These are phyloP conservation scores for Blastomyces parvus DNA, from an alignment of 2,329 filamentous ascomycete genomes.

Conservation along the genomic window DNA sequence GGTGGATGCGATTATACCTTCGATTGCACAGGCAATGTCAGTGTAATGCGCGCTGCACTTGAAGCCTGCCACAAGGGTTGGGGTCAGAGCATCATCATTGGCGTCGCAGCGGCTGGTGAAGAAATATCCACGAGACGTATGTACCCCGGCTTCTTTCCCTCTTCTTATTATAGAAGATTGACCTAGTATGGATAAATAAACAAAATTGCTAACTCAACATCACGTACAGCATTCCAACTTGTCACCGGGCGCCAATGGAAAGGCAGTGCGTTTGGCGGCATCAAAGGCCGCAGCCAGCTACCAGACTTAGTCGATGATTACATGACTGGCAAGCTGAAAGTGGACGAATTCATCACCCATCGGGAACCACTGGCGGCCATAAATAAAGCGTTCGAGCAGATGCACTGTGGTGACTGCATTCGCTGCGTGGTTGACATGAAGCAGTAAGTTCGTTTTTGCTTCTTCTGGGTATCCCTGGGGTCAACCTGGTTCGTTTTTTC, in stretches of 20 bases:
- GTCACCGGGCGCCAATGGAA: conserved; percentile 97
- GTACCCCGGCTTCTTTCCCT: conserved; percentile 31
- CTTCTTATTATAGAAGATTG: background rate
- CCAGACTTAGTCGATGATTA: conserved; percentile 83
- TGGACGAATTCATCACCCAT: conserved; percentile 99
- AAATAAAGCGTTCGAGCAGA: conserved; percentile 81
- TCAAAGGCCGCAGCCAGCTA: conserved; percentile 93
- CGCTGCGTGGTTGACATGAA: conserved; percentile 74
- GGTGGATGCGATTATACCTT: conserved; percentile 98
- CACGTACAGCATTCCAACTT: conserved; percentile 74
- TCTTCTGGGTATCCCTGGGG: background rate
- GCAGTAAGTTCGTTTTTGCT: conserved; percentile 17
- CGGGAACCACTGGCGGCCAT: conserved; percentile 72
- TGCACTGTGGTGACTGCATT: conserved; percentile 96
- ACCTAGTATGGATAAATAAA: background rate
- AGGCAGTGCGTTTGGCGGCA: conserved; percentile 93
- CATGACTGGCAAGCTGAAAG: conserved; percentile 80
- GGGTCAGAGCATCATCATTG: conserved; percentile 96
- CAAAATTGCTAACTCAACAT: background rate
- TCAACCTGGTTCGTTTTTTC: background rate
- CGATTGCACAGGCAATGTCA: conserved; percentile 95
- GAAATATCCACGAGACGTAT: conserved; percentile 89
- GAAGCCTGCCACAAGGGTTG: conserved; percentile 99
- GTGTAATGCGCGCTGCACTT: conserved; percentile 88
- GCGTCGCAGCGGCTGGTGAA: conserved; percentile 90